Evolutionary conservation across 2,329 filamentous ascomycete species (phyloP), one percentile per base, ranked within the genome.

Genomic region (Apiospora arundinis): DNA sequence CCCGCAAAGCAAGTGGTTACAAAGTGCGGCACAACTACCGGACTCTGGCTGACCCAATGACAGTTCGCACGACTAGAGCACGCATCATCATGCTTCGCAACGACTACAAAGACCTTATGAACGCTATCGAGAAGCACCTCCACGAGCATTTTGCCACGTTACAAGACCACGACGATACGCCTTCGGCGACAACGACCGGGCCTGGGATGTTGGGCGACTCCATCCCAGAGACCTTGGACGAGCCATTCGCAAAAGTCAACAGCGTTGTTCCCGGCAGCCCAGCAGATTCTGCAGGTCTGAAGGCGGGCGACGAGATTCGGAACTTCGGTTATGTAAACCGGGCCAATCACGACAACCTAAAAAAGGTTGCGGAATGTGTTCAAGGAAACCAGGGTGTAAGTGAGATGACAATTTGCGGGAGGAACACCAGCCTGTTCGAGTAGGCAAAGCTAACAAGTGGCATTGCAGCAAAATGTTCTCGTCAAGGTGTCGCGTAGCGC

Each of bases 101-200:
- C 79, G 96, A 99, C 82, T 95, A 97, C 84, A 98, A 97, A 80
- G 90, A 91, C 49, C 84, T 98, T 60, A 98, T 98, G 95, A 83
- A 84, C 71, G 86, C 88, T 72, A 92, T 98, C 76, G 96, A 98
- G 81, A 92, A 92, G 78, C 91, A 91, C 66, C 88, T 99, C n/a
- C 94, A 98, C 79, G 91, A 93, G 75, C 93, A 96, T 79, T 97
- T 98, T 80, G 95, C 94, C n/a, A 90, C 84, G 73, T 81, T 93
- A 60, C 87, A 88, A 74, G 86, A 90, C 73, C 83, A 85, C 37
- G 83, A 87, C 69, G 81, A 84, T 67, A 79, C 77, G 68, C 69
- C 77, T n/a, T 74, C 79, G 44, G 74, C 73, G 70, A 74, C 73
- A 70, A 65, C 72, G 46, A 73, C 70, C 73, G 73, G 73, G 72